These are phyloP conservation scores for Colletotrichum phormii DNA, from an alignment of 2,329 filamentous ascomycete species.

Conservation along the genomic window DNA sequence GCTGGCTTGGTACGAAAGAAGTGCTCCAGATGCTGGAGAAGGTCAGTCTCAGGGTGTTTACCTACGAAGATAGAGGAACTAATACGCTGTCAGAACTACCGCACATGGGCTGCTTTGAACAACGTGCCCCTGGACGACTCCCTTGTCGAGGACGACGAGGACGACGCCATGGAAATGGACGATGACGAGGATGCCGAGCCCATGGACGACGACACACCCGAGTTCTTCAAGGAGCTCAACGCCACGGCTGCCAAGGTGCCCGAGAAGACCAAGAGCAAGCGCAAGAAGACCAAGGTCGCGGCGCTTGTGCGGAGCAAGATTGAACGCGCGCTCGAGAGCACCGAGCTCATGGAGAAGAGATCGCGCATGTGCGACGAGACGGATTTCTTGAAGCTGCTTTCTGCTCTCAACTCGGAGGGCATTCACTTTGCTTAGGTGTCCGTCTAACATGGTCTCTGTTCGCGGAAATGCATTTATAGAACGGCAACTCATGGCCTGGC, in stretches of 20 bases:
- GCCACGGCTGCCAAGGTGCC: slow-evolving; percentile 48
- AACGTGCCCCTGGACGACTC: slow-evolving; percentile 81
- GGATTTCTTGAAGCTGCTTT: slow-evolving; percentile 85
- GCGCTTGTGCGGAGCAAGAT: slow-evolving; percentile 90
- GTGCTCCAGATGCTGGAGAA: slow-evolving; percentile 83
- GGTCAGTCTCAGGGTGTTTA: slow-evolving; percentile 37
- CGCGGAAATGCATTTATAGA: background rate
- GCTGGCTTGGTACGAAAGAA: slow-evolving; percentile 83
- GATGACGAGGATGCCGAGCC: slow-evolving; percentile 65
- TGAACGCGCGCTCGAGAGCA: slow-evolving; percentile 84
- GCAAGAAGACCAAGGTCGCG: slow-evolving; percentile 82
- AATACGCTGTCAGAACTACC: slow-evolving; percentile 73
- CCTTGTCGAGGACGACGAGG: slow-evolving; percentile 55
- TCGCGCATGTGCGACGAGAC: slow-evolving; percentile 91
- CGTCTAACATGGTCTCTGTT: background rate
- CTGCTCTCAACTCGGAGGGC: slow-evolving; percentile 88
- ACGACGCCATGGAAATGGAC: slow-evolving; percentile 52
- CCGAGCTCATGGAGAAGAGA: slow-evolving; percentile 82
- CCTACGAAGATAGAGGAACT: background rate
- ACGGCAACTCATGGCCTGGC: slow-evolving; percentile 21
- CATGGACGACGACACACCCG: slow-evolving; percentile 78
- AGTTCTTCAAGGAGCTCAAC: slow-evolving; percentile 81
- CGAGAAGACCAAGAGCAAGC: slow-evolving; percentile 73
- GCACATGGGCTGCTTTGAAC: slow-evolving; percentile 90
- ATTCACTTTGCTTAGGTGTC: slow-evolving; percentile 83